phyloP scores from a whole-genome alignment of 1,284 basidiomycete genomes.

The Ganoderma lingzhi region DNA sequence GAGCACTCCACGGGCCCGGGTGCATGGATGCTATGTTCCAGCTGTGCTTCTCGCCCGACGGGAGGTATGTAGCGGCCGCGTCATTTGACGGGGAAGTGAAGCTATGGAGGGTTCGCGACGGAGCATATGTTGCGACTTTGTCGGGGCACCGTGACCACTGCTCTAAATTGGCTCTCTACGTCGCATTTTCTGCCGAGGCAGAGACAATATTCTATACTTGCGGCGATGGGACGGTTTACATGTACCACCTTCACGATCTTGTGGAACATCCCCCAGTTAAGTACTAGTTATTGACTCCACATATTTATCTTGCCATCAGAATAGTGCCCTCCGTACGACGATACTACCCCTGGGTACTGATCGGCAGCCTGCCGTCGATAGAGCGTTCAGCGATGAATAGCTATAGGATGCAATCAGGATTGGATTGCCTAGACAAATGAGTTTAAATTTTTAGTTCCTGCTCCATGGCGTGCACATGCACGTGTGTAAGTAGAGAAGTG shows the following conservation, averaged over 20 bases:
- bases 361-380: too few relatives aligned
- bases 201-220: neutral
- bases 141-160: too few relatives aligned
- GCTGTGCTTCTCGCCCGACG: neutral
- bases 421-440: too few relatives aligned
- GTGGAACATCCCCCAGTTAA: neutral
- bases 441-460: too few relatives aligned
- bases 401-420: too few relatives aligned
- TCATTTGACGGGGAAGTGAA: neutral
- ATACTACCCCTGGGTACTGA: too few relatives aligned
- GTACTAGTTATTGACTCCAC: neutral
- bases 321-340: neutral
- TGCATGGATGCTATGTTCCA: neutral
- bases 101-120: neutral
- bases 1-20: neutral
- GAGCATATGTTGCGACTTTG: neutral
- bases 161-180: too few relatives aligned
- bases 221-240: neutral
- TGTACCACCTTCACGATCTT: neutral
- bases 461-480: too few relatives aligned
- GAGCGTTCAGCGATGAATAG: too few relatives aligned
- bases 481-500: too few relatives aligned
- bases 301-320: too few relatives aligned
- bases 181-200: neutral
- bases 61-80: neutral